Evolutionary conservation across 345 rosid species (phyloP).

Genomic region (Arabidopsis arenosa): DNA sequence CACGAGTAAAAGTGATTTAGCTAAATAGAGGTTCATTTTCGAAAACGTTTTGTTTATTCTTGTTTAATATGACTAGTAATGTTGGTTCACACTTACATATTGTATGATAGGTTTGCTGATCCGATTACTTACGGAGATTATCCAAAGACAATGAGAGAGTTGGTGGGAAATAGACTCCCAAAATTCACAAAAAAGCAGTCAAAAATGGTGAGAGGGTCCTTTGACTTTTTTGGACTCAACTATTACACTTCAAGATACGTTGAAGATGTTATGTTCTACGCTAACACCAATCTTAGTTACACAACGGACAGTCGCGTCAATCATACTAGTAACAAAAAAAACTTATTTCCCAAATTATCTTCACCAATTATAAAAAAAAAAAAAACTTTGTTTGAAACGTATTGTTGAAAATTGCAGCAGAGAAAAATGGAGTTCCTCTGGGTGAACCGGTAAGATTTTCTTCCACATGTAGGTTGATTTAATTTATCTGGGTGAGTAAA

Average conservation of each 20-base stretch:
- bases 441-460: slow-evolving; percentile 22
- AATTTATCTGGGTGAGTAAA: neutral
- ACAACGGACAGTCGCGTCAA: slow-evolving; percentile 41
- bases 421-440: slow-evolving; percentile 12
- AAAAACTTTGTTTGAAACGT: neutral
- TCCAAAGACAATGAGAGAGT: slow-evolving; percentile 43
- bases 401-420: slow-evolving; percentile 9
- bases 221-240: slow-evolving; percentile 54
- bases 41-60: too few relatives aligned
- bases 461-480: neutral
- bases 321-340: slow-evolving; percentile 17
- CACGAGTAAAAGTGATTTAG: too few relatives aligned
- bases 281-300: slow-evolving; percentile 33
- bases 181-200: slow-evolving; percentile 45
- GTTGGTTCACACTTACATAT: neutral
- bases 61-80: neutral
- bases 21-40: too few relatives aligned
- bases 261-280: slow-evolving; percentile 4
- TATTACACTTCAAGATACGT: slow-evolving; percentile 49
- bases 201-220: slow-evolving; percentile 43
- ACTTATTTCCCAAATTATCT: neutral
- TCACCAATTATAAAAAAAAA: neutral
- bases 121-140: slow-evolving; percentile 53
- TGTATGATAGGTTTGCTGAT: slow-evolving; percentile 41
- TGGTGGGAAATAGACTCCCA: slow-evolving; percentile 50